These are phyloP conservation scores for Coniosporium apollinis DNA, from an alignment of 495 filamentous ascomycete genomes.

Conservation along the genomic window DNA sequence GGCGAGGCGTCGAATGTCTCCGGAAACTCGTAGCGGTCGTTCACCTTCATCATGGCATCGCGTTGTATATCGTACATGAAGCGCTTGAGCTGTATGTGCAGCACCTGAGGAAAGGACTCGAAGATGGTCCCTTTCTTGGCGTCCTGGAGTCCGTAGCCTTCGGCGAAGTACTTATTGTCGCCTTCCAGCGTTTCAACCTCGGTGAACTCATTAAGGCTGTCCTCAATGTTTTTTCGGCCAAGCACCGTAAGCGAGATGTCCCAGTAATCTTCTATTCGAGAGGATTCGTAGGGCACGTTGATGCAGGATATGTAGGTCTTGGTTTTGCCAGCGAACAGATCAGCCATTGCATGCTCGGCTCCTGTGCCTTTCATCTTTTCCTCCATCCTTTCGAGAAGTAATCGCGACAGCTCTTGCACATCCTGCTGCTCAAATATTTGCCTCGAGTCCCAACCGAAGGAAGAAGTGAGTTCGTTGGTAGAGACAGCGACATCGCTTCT, in stretches of 20 bases:
- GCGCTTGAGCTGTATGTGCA: constrained; percentile 91
- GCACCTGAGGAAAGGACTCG: constrained; percentile 81
- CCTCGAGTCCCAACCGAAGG: constrained; percentile 94
- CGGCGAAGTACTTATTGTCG: constrained; percentile 94
- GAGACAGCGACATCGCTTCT: constrained; percentile 64
- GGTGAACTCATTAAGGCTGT: constrained; percentile 92
- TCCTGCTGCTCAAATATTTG: constrained; percentile 99
- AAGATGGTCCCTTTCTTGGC: constrained; percentile 97
- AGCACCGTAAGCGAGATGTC: constrained; percentile 95
- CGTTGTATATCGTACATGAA: constrained; percentile 95
- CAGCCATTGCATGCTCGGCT: constrained; percentile 77
- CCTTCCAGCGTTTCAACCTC: constrained; percentile 92
- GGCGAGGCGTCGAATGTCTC: constrained; percentile 79
- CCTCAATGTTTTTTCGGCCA: constrained; percentile 78
- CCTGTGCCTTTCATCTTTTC: constrained; percentile 95
- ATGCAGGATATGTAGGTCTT: constrained; percentile 99
- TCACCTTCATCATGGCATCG: constrained; percentile 98
- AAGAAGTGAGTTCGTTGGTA: constrained; percentile 81
- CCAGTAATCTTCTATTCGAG: constrained; percentile 93
- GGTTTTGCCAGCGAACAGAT: constrained; percentile 88
- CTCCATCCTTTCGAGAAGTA: constrained; percentile 92
- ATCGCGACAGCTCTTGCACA: constrained; percentile 89
- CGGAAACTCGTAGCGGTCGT: constrained; percentile 94
- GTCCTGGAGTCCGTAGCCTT: constrained; percentile 82
- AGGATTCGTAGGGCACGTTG: constrained; percentile 92